Evolutionary conservation across 805 yeast genomes (phyloP).

Genomic region (Yarrowia divulgata): DNA sequence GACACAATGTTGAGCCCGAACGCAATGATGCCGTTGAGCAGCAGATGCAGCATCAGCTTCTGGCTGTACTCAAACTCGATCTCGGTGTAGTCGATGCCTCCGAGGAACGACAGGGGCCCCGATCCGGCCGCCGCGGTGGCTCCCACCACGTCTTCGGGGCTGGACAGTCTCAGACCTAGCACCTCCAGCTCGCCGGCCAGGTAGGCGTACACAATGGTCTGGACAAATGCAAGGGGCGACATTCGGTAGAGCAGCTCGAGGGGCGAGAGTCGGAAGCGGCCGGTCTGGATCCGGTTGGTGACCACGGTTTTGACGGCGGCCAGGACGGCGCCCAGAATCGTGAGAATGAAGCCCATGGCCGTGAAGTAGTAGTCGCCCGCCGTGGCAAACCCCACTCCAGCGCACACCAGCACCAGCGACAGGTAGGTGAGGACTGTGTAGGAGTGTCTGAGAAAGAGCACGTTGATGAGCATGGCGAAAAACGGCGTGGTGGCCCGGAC

Average conservation of each 20-base stretch:
- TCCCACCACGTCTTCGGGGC: slow-evolving; percentile 19
- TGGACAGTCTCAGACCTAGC: slow-evolving; percentile 40
- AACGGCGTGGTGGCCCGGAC: slow-evolving; percentile 48
- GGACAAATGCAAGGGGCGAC: slow-evolving; percentile 47
- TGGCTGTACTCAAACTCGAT: slow-evolving; percentile 40
- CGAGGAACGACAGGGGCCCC: slow-evolving; percentile 18
- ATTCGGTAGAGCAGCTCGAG: slow-evolving; percentile 47
- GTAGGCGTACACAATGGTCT: slow-evolving; percentile 46
- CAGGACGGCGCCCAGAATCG: slow-evolving; percentile 46
- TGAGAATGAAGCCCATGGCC: slow-evolving; percentile 46
- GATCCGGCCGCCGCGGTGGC: not conserved
- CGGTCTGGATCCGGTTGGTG: slow-evolving; percentile 47
- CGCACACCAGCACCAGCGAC: slow-evolving; percentile 46
- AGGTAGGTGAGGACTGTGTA: slow-evolving; percentile 46
- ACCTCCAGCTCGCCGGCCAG: slow-evolving; percentile 45
- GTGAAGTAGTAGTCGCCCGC: slow-evolving; percentile 48
- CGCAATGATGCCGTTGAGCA: slow-evolving; percentile 46
- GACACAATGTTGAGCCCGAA: slow-evolving; percentile 47
- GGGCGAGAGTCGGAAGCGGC: slow-evolving; percentile 45
- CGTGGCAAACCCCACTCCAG: slow-evolving; percentile 47
- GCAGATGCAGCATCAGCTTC: slow-evolving; percentile 44
- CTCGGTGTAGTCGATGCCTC: slow-evolving; percentile 40
- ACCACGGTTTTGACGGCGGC: slow-evolving; percentile 48
- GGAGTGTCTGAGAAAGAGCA: slow-evolving; percentile 44
- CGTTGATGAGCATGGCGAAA: slow-evolving; percentile 47